Conservation (phyloP, 2,329 filamentous ascomycete species). For the Aspergillus quadrilineatus region DNA sequence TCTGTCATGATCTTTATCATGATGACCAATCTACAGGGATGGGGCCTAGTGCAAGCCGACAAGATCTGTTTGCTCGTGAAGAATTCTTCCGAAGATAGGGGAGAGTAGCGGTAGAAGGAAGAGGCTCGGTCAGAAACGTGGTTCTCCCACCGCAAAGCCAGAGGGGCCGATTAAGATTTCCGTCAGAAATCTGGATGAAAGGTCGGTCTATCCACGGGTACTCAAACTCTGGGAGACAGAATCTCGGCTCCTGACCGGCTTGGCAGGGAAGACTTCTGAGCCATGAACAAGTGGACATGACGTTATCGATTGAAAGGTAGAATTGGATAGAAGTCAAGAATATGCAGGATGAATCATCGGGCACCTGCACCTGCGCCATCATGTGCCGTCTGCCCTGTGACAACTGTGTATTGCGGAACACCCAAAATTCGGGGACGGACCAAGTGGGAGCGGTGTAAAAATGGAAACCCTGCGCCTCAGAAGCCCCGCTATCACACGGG, state of each 20-base stretch:
- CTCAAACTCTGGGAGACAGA: not conserved
- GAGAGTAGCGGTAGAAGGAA: not conserved
- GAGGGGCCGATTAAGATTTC: constrained; percentile 12
- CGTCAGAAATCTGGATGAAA: constrained; percentile 14
- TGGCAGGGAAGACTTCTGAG: constrained; percentile 7
- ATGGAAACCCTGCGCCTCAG: constrained; percentile 22
- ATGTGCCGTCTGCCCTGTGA: constrained; percentile 5
- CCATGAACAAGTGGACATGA: constrained; percentile 1
- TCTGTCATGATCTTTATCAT: not conserved
- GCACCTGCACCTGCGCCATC: constrained; percentile 5
- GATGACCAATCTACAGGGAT: not conserved
- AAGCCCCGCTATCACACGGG: constrained; percentile 8
- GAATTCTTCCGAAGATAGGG: not conserved
- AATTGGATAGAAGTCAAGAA: not conserved
- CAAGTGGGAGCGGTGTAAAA: constrained; percentile 23
- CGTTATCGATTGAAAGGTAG: not conserved
- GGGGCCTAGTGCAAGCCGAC: not conserved
- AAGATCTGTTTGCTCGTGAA: not conserved
- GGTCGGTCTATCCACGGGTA: constrained; percentile 16
- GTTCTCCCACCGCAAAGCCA: constrained; percentile 11
- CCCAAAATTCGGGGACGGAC: not conserved
- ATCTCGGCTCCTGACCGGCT: constrained; percentile 17
- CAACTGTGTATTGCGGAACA: constrained; percentile 7
- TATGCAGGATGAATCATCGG: constrained; percentile 5
- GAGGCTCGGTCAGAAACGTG: constrained; percentile 14